These are phyloP conservation scores for Arthrobotrys sinensis DNA, from an alignment of 2,329 filamentous ascomycete species.

Conservation along the genomic window DNA sequence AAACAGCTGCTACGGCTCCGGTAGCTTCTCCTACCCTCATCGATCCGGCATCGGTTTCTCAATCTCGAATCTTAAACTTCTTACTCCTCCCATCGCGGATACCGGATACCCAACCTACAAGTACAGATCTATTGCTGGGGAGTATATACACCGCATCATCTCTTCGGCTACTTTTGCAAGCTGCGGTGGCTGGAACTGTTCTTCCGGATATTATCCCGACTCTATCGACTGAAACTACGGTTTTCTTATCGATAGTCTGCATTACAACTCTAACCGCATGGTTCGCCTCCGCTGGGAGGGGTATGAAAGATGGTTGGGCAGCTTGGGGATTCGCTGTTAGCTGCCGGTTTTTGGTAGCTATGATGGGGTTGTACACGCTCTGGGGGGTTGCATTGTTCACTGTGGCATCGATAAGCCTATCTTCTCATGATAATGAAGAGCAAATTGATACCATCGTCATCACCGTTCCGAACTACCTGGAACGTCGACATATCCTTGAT, in stretches of 20 bases:
- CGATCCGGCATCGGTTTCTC: background rate
- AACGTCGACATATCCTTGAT: conserved; percentile 10
- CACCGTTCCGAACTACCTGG: background rate
- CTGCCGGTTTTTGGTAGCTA: background rate
- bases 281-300: conserved; percentile 9
- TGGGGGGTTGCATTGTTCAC: background rate
- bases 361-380: background rate
- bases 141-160: conserved; percentile 10
- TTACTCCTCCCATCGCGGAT: background rate
- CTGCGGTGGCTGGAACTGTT: background rate
- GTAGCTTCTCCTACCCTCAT: background rate
- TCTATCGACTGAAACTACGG: background rate
- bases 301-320: conserved; percentile 20
- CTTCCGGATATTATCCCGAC: background rate
- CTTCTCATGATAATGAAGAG: no score
- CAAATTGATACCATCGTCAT: conserved; percentile 2
- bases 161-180: conserved; percentile 14
- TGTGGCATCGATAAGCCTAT: background rate
- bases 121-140: background rate
- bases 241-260: conserved; percentile 8
- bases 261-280: conserved; percentile 14
- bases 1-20: no score
- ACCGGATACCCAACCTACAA: conserved; percentile 5
- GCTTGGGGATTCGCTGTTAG: conserved; percentile 8
- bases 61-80: background rate